Conservation (phyloP, 306 rosid genomes). For the Begonia fuchsioides region DNA sequence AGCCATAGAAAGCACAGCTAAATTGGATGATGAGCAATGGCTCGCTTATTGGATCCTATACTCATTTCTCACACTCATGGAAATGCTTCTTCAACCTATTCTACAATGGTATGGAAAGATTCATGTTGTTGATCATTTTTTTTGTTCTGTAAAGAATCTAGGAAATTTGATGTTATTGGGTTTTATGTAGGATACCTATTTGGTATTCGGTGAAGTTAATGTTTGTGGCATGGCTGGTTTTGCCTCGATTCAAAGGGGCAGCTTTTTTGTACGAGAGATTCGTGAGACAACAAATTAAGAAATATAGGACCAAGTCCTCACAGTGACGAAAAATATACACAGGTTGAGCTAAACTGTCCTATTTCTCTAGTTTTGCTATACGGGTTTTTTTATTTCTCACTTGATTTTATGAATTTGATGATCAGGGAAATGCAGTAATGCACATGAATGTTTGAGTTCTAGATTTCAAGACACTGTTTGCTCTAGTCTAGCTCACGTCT, state of each 20-base stretch:
- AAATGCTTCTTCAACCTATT: conserved; percentile 53
- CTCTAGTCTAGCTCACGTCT: too few relatives aligned
- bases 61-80: conserved; percentile 73
- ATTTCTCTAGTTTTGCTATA: too few relatives aligned
- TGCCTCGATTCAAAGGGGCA: conserved; percentile 89
- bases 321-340: too few relatives aligned
- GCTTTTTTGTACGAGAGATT: conserved; percentile 65
- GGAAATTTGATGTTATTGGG: neutral
- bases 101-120: conserved; percentile 33
- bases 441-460: too few relatives aligned
- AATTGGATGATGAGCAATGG: conserved; percentile 79
- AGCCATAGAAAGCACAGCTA: conserved; percentile 62
- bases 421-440: too few relatives aligned
- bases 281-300: conserved; percentile 42
- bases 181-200: conserved; percentile 47
- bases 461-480: too few relatives aligned
- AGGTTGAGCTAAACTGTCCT: too few relatives aligned
- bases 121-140: neutral
- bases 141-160: neutral
- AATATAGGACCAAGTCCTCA: conserved; percentile 4
- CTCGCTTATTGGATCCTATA: conserved; percentile 89
- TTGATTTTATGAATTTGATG: too few relatives aligned
- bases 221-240: conserved; percentile 70
- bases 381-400: too few relatives aligned
- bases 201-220: conserved; percentile 62